Conservation (phyloP, 2,329 filamentous ascomycete genomes). For the Colletotrichum sansevieriae region DNA sequence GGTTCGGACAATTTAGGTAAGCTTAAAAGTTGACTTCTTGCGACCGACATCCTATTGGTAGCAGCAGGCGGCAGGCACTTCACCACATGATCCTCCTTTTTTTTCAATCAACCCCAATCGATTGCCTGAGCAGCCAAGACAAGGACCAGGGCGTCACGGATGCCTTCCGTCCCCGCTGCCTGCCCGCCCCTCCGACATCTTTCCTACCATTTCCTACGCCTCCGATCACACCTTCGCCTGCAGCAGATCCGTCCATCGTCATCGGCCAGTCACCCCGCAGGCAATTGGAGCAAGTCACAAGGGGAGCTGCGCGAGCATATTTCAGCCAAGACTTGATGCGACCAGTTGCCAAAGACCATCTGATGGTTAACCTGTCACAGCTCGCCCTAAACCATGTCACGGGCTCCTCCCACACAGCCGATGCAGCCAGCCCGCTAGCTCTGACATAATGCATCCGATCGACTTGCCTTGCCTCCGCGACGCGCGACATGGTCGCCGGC, state of each 20-base stretch:
- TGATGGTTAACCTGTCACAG: conserved; percentile 33
- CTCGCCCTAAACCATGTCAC: conserved; percentile 40
- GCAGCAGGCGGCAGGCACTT: background rate
- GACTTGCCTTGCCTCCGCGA: conserved; percentile 32
- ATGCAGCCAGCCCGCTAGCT: conserved; percentile 31
- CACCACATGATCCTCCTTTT: background rate
- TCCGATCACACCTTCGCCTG: conserved; percentile 36
- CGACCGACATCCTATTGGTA: background rate
- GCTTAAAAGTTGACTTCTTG: no score
- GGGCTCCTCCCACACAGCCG: conserved; percentile 24
- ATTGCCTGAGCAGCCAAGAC: conserved; percentile 5
- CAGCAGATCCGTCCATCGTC: conserved; percentile 35
- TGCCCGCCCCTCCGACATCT: conserved; percentile 15
- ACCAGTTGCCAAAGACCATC: conserved; percentile 23
- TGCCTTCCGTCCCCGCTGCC: conserved; percentile 29
- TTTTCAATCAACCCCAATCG: background rate
- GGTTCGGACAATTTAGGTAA: no score
- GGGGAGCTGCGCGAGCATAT: conserved; percentile 9
- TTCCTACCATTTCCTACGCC: conserved; percentile 3
- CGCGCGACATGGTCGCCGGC: background rate
- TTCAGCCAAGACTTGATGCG: conserved; percentile 26
- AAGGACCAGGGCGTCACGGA: conserved; percentile 13
- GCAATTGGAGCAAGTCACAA: conserved; percentile 25
- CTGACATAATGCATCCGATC: conserved; percentile 34
- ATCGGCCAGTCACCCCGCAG: conserved; percentile 24